Evolutionary conservation across 495 filamentous ascomycete species (phyloP).

Genomic region (Achaetomiella virescens): DNA sequence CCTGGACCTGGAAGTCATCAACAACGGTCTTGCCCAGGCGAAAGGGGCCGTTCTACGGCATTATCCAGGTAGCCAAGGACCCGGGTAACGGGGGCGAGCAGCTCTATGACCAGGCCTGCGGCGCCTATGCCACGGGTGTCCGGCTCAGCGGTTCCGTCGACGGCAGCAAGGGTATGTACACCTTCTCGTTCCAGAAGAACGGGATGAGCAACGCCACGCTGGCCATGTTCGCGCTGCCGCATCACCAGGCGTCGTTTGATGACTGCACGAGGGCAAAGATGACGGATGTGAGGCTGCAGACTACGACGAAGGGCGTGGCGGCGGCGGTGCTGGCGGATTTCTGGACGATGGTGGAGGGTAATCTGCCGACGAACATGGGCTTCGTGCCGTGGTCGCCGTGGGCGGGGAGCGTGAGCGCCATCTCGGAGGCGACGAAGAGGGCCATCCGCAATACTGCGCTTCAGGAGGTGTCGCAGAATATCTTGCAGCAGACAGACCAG

Average conservation of each 20-base stretch:
- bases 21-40: conserved; percentile 39
- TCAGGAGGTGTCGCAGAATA: conserved; percentile 66
- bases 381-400: conserved; percentile 67
- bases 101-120: conserved; percentile 67
- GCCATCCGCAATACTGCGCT: conserved; percentile 53
- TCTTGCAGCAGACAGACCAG: conserved; percentile 62
- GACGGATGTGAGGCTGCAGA: conserved; percentile 60
- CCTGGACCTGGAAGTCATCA: conserved; percentile 42
- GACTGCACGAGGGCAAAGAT: conserved; percentile 45
- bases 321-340: conserved; percentile 64
- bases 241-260: conserved; percentile 75
- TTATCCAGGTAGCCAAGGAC: conserved; percentile 75
- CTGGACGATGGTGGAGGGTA: conserved; percentile 71
- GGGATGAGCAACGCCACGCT: conserved; percentile 53
- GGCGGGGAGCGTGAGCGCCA: conserved; percentile 41
- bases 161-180: conserved; percentile 61
- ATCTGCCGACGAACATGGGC: conserved; percentile 67
- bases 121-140: conserved; percentile 61
- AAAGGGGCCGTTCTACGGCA: conserved; percentile 52
- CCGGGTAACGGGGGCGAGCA: conserved; percentile 55
- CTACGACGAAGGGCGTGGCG: conserved; percentile 80
- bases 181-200: conserved; percentile 59
- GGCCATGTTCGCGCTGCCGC: conserved; percentile 85
- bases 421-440: conserved; percentile 47
- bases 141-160: conserved; percentile 56